A percentile compares a stretch with the other conserved stretches of the same genome.
These are phyloP conservation scores for Bipolaris gigantea DNA, from an alignment of 2,329 filamentous ascomycete species.

Conservation along the genomic window DNA sequence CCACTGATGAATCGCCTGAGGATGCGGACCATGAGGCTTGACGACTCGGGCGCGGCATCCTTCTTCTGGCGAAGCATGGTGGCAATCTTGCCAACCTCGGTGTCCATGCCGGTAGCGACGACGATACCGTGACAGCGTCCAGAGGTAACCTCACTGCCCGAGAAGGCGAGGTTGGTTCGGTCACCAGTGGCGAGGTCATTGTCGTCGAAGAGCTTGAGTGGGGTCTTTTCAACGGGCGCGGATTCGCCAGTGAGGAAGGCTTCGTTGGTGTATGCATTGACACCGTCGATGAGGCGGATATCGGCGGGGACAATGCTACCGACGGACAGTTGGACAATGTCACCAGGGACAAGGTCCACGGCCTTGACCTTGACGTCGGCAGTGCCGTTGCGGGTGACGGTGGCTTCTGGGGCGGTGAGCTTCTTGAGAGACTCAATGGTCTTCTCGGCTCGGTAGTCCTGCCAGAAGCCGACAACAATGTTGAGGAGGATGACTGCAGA, in stretches of 20 bases:
- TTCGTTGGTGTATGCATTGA: constrained; percentile 78
- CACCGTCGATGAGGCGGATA: constrained; percentile 62
- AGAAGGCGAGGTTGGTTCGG: constrained; percentile 70
- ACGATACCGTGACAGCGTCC: constrained; percentile 71
- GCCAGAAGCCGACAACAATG: constrained; percentile 63
- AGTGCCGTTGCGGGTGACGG: constrained; percentile 42
- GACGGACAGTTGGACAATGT: constrained; percentile 44
- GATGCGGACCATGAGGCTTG: constrained; percentile 45
- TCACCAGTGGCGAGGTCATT: constrained; percentile 62
- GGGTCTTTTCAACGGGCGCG: constrained; percentile 67
- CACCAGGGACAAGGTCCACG: constrained; percentile 44
- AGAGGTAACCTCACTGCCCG: constrained; percentile 71
- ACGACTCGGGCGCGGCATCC: constrained; percentile 54
- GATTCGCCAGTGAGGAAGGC: constrained; percentile 75
- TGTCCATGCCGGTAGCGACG: constrained; percentile 70
- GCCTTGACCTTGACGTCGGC: constrained; percentile 42
- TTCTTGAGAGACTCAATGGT: constrained; percentile 47
- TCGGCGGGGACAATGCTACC: constrained; percentile 70
- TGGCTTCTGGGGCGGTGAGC: constrained; percentile 45
- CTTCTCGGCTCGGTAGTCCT: constrained; percentile 53
- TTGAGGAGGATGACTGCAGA: constrained; percentile 68
- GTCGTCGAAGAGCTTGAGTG: constrained; percentile 55
- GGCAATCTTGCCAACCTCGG: constrained; percentile 77
- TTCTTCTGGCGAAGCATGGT: constrained; percentile 64
- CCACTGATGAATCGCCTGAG: constrained; percentile 39